Evolutionary conservation across 106 monocot species (phyloP).

Genomic region (Narthecium ossifragum): DNA sequence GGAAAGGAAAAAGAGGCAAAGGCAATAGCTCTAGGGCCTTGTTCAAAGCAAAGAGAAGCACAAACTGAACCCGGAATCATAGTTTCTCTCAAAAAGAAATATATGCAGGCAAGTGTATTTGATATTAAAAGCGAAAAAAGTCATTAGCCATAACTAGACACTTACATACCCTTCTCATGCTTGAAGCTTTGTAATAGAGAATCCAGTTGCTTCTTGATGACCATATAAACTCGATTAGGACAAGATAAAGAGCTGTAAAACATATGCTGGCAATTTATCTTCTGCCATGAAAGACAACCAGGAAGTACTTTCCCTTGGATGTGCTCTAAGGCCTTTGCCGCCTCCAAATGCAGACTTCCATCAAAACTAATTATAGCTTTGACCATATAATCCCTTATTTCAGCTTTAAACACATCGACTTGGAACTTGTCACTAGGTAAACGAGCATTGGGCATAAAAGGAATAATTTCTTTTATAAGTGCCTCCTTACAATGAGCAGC

Average conservation of each 20-base stretch:
- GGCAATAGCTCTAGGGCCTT: no score
- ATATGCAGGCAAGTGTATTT: background rate
- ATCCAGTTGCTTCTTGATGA: constrained; percentile 43
- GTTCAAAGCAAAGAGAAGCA: no score
- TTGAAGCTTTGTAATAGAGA: constrained; percentile 42
- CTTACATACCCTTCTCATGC: constrained; percentile 33
- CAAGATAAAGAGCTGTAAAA: constrained; percentile 68
- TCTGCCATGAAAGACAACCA: constrained; percentile 73
- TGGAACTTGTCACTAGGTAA: constrained; percentile 24
- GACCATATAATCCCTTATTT: constrained; percentile 43
- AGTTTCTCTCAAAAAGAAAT: background rate
- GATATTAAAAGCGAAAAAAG: background rate
- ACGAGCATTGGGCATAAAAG: constrained; percentile 57
- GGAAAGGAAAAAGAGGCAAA: no score
- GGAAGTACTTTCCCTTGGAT: constrained; percentile 69
- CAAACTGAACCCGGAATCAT: no score
- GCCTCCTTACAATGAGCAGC: constrained; percentile 41
- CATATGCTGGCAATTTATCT: constrained; percentile 67
- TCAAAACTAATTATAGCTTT: constrained; percentile 71
- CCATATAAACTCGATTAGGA: constrained; percentile 55
- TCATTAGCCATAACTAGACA: background rate
- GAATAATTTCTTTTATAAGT: constrained; percentile 48
- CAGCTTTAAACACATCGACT: constrained; percentile 65
- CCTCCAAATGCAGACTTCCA: constrained; percentile 80
- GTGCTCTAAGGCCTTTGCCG: constrained; percentile 84